Evolutionary conservation across 192 early-diverging fungal species (phyloP).

Genomic region (Coemansia guatemalensis): DNA sequence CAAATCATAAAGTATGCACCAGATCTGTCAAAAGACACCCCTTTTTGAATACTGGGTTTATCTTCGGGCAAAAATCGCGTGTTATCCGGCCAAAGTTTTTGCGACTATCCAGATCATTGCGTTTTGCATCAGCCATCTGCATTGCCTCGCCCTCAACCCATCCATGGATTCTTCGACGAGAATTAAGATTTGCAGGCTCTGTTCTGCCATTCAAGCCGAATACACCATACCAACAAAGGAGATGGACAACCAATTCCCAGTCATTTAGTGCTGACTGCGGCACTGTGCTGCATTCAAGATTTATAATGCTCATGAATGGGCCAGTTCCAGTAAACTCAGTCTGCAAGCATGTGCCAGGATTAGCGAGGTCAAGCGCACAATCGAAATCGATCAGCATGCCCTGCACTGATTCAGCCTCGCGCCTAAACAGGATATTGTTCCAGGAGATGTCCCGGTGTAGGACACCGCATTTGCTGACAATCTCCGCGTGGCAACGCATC

Average conservation of each 20-base stretch:
- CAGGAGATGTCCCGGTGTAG: conserved; percentile 28
- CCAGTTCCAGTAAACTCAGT: conserved; percentile 6
- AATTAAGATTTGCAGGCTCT: too few relatives aligned
- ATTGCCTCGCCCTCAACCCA: too few relatives aligned
- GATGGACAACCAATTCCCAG: not conserved
- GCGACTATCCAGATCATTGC: too few relatives aligned
- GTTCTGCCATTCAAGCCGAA: too few relatives aligned
- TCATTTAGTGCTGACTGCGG: not conserved
- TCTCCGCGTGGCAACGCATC: conserved; percentile 9
- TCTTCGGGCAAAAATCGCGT: too few relatives aligned
- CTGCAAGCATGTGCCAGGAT: not conserved
- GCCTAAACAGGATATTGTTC: conserved; percentile 19
- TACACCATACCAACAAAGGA: not conserved
- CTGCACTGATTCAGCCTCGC: not conserved
- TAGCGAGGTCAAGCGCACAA: not conserved
- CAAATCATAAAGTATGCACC: too few relatives aligned
- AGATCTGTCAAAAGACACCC: too few relatives aligned
- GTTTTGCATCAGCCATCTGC: too few relatives aligned
- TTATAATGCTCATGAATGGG: conserved; percentile 24
- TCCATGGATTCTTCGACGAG: too few relatives aligned
- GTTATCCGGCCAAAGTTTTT: too few relatives aligned
- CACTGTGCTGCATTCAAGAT: not conserved
- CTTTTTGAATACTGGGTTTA: too few relatives aligned
- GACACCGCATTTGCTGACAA: conserved; percentile 1
- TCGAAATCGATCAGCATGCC: conserved; percentile 31